A percentile compares a stretch with the other conserved stretches of the same genome.
Evolutionary conservation across 352 stramenopile species (phyloP).

Genomic region (Achlya hypogyna): DNA sequence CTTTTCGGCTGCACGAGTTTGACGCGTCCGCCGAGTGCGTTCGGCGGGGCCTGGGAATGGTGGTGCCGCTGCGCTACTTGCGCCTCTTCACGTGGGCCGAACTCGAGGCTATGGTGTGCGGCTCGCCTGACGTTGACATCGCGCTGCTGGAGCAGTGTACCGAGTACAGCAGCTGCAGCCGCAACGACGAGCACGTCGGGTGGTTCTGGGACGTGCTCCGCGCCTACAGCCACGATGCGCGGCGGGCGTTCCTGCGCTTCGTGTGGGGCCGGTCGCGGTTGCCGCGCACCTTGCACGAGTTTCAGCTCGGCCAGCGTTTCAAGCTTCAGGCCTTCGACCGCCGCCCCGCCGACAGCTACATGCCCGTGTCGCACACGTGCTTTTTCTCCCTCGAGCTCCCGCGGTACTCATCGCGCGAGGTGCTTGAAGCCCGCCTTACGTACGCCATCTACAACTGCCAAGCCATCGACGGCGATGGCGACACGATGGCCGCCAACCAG

Average conservation of each 20-base stretch:
- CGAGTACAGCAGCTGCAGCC: slow-evolving; percentile 78
- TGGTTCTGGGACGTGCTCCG: slow-evolving; percentile 83
- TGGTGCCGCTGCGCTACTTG: slow-evolving; percentile 65
- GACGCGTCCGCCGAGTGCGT: slow-evolving; percentile 47
- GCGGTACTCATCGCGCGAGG: slow-evolving; percentile 79
- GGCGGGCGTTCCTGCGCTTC: slow-evolving; percentile 83
- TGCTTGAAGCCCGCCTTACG: slow-evolving; percentile 70
- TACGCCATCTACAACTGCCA: slow-evolving; percentile 93
- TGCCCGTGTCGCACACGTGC: slow-evolving; percentile 96
- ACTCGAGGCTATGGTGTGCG: slow-evolving; percentile 78
- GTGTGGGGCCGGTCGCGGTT: slow-evolving; percentile 88
- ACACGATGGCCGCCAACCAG: slow-evolving; percentile 70
- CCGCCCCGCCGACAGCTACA: slow-evolving; percentile 67
- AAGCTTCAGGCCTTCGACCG: slow-evolving; percentile 87
- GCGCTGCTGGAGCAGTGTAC: slow-evolving; percentile 73
- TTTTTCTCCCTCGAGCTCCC: slow-evolving; percentile 97
- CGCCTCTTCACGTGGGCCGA: slow-evolving; percentile 74
- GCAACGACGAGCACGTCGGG: slow-evolving; percentile 63
- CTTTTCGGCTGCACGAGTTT: slow-evolving; percentile 73
- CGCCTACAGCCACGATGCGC: slow-evolving; percentile 72
- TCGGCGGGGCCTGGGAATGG: slow-evolving; percentile 57
- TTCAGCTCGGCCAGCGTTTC: slow-evolving; percentile 82
- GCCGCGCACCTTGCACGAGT: slow-evolving; percentile 68
- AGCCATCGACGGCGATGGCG: slow-evolving; percentile 85
- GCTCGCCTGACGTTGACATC: slow-evolving; percentile 72